Base-by-base conservation (phyloP, 2,329 filamentous ascomycete genomes). In the Apiospora koreana region DNA sequence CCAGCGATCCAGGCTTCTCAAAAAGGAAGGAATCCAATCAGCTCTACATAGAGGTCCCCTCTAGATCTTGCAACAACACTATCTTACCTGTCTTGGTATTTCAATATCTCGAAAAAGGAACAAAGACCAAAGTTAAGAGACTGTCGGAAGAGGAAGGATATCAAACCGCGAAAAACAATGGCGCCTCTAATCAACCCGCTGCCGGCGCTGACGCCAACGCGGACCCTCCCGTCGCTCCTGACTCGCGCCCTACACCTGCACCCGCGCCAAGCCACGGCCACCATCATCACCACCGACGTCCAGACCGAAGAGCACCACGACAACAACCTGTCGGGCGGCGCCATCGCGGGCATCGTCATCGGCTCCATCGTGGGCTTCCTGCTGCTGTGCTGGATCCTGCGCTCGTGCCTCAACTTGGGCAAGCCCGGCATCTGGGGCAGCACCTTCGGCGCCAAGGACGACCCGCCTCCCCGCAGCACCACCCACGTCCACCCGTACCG, bases 301-400 rank as follows among this genome's bases (percentile, higher is more conserved):
- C 64, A 72, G 65, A 74, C 72, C 48, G 71, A 74, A 18, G 71
- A 72, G 8, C 68, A 71, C 1, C 68, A 72, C 1, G 74, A 74
- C 0, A 76, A 71, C n/a, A 73, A 69, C 14, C 79, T 87, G 16
- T 82, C 79, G 54, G 84, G 83, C 66, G 85, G 85, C 64, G 85
- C 84, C 65, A 87, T 87, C 67, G 85, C 84, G 0, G 85, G 85
- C 64, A 87, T 87, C 71, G 83, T 87, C 65, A 82, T 87, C 72
- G 85, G 85, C 25, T 84, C 83, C 31, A 79, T 87, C 68, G 80
- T 75, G 64, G 84, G 84, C n/a, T 74, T 84, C 50, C 77, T 87
- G 16, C 77, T 86, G 0, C 70, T 87, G 3, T 71, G 83, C 45
- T 87, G 85, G 85, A 76, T 87, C 71, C 69, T 86, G 72, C 80